Conservation (phyloP, 164 flowering plant genomes). For the Dillenia suffruticosa region DNA sequence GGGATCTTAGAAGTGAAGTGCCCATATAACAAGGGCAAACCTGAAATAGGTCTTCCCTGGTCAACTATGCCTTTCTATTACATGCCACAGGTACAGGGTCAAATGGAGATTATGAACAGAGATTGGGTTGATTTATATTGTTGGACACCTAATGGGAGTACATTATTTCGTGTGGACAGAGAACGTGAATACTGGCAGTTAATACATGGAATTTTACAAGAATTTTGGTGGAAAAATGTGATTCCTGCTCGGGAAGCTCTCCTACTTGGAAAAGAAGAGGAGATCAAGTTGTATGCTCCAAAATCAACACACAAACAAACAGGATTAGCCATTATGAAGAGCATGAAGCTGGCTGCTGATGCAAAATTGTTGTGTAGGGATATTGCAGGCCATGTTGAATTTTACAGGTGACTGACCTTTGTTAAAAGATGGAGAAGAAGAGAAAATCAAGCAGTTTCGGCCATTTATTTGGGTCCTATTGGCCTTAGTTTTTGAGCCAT, state of each 20-base stretch:
- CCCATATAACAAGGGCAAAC: conserved; percentile 92
- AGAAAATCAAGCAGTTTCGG: too few species aligned
- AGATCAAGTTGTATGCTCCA: conserved; percentile 40
- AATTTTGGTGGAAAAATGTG: conserved; percentile 97
- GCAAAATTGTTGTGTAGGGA: conserved; percentile 72
- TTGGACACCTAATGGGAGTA: conserved; percentile 93
- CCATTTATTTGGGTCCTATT: too few species aligned
- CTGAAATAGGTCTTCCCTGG: conserved; percentile 86
- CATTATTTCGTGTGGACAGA: conserved; percentile 67
- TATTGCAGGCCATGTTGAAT: conserved; percentile 76
- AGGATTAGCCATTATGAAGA: conserved; percentile 53
- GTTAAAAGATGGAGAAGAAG: too few species aligned
- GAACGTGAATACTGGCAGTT: conserved; percentile 71
- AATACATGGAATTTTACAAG: conserved; percentile 65
- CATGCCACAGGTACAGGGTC: conserved; percentile 99
- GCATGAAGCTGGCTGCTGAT: conserved; percentile 63
- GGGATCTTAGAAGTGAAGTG: conserved; percentile 98
- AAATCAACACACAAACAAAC: conserved; percentile 62
- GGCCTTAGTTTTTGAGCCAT: too few species aligned
- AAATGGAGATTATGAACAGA: conserved; percentile 87
- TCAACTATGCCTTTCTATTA: conserved; percentile 75
- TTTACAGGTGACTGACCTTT: conserved; percentile 24
- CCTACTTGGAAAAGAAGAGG: conserved; percentile 47
- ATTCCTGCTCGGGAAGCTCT: conserved; percentile 83
- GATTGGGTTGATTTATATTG: conserved; percentile 97